A percentile compares a stretch with the other conserved stretches of the same genome.
phyloP scores from a whole-genome alignment of 2,329 filamentous ascomycete species.

The Colletotrichum sp. region DNA sequence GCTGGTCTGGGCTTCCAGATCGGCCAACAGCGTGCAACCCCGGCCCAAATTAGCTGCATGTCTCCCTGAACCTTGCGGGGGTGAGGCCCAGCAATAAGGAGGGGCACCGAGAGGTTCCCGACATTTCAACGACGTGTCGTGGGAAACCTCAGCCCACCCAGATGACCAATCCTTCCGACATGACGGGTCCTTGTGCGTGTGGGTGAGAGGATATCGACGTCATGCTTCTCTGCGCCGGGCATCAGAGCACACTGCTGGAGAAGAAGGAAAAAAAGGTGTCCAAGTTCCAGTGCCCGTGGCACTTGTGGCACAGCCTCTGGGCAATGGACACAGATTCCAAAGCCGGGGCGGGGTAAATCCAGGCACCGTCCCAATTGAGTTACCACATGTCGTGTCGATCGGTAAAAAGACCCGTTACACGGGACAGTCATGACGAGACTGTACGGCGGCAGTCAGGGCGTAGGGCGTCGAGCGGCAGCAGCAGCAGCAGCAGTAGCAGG shows the following conservation, averaged over 20 bases:
- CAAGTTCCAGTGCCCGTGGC: background rate
- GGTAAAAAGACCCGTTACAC: background rate
- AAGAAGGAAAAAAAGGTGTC: background rate
- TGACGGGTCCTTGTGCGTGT: slow-evolving; percentile 10
- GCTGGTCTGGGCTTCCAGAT: slow-evolving; percentile 4
- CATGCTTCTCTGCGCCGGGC: background rate
- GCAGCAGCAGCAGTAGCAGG: background rate
- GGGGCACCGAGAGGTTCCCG: background rate
- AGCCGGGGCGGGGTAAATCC: background rate
- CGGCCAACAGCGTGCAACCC: slow-evolving; percentile 1
- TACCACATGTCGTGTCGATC: background rate
- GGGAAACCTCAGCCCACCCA: slow-evolving; percentile 8
- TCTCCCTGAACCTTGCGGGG: slow-evolving; percentile 6
- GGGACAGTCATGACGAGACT: slow-evolving; percentile 8
- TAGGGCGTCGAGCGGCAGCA: background rate
- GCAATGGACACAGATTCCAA: background rate
- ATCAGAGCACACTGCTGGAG: background rate
- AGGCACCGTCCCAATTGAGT: slow-evolving; percentile 14
- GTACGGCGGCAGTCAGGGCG: slow-evolving; percentile 6
- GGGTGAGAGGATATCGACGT: slow-evolving; percentile 12
- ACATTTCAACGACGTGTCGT: background rate
- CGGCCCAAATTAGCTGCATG: slow-evolving; percentile 1
- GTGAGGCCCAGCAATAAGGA: background rate
- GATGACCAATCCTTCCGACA: slow-evolving; percentile 15
- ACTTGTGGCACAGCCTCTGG: background rate